Evolutionary conservation across 163 green algal species (phyloP).

Genomic region (Scenedesmus sp.): DNA sequence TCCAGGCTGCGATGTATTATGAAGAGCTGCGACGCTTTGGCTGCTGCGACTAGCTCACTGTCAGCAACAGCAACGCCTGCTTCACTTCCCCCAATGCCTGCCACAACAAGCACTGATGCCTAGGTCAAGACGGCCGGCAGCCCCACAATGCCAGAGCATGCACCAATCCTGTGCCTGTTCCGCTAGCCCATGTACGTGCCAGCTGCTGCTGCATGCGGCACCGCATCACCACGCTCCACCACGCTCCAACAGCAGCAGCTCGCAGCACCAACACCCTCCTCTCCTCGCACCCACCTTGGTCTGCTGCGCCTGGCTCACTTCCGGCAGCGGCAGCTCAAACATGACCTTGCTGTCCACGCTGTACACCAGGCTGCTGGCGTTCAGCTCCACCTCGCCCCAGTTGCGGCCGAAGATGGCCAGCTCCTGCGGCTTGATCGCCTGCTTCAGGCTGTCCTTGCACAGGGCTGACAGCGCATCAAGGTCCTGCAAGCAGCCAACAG

Average conservation of each 20-base stretch:
- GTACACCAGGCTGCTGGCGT: constrained; percentile 80
- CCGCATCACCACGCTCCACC: background rate
- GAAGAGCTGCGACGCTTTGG: too few relatives aligned
- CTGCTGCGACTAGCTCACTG: too few relatives aligned
- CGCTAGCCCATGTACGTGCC: too few relatives aligned
- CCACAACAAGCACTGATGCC: too few relatives aligned
- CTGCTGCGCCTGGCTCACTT: constrained; percentile 74
- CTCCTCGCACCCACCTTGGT: constrained; percentile 38
- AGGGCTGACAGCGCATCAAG: constrained; percentile 52
- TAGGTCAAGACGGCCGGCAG: too few relatives aligned
- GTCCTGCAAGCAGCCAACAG: constrained; percentile 49
- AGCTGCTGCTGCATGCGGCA: background rate
- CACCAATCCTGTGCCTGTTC: too few relatives aligned
- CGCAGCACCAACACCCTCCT: background rate
- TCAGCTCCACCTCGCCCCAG: constrained; percentile 79
- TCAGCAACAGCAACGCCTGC: background rate
- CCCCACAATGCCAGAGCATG: background rate
- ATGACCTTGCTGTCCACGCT: constrained; percentile 71
- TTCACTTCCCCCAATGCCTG: too few relatives aligned
- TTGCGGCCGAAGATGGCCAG: constrained; percentile 70
- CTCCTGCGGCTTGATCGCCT: constrained; percentile 53
- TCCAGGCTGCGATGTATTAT: too few relatives aligned
- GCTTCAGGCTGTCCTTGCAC: constrained; percentile 26
- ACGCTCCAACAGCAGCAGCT: background rate
- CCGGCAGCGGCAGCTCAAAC: constrained; percentile 82